Evolutionary conservation across 306 rosid genomes (phyloP), one percentile per base, ranked within the genome.

Genomic region (Macrotyloma uniflorum): DNA sequence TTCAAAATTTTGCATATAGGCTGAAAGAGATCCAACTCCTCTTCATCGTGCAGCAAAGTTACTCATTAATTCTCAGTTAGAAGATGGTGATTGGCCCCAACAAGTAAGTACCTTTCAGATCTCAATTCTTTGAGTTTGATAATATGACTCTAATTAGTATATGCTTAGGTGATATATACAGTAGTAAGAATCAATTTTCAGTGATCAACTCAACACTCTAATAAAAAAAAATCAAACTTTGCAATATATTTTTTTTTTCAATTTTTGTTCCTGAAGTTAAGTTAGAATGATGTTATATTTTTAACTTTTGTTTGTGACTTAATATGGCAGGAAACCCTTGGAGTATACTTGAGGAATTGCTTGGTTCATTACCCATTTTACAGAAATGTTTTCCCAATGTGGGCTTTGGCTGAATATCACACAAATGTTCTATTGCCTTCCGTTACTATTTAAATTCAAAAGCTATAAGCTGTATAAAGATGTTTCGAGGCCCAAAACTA

Each of bases 71-170:
- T 75, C 46, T 5, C 79, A 75, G 0, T 40, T 6, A 19, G 79
- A 75, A 62, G 50, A 75, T 19, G 79, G 79, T 0, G 71, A 62
- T 61, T 75, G 79, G 79, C 71, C 79, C 0, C 79, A 75, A 75
- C 62, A 50, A 7, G 79, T 75, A 50, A 7, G 79, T 75, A 45
- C 12, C 2, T 26, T 15, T 16, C 12, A 32, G 2, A 33, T 15
- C 6, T 28, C 5, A 59, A 6, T 30, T 3, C 2, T 74, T 59
- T 59, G 0, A 12, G 24, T 14, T n/a, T 30, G 12, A 7, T 30
- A 30, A 0, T 7, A 2, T 30, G 13, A 14, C 13, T 43, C 5
- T 1, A 4, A 5, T 26, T 6, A 14, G 0, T 22, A 24, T 12
- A 22, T 11, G 2, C 30, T 20, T 6, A 9, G 1, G 30, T 20